Evolutionary conservation across 352 stramenopile genomes (phyloP).

Genomic region (Pythium guiyangense): DNA sequence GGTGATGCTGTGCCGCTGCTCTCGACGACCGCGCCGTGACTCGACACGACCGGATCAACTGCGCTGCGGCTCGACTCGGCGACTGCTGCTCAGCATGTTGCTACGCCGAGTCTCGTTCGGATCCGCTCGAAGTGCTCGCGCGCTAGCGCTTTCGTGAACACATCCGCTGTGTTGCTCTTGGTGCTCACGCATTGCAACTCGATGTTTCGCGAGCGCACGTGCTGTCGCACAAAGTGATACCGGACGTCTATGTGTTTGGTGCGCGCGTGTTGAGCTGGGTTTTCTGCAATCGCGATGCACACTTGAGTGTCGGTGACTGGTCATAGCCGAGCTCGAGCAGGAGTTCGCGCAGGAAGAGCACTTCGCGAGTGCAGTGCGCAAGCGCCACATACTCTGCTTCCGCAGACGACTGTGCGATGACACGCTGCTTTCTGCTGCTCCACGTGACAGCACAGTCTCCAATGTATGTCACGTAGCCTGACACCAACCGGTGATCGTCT

Average conservation of each 20-base stretch:
- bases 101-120: no score
- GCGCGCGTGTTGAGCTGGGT: conserved; percentile 8
- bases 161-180: not conserved
- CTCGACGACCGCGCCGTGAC: no score
- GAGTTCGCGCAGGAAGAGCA: conserved; percentile 11
- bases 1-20: no score
- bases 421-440: conserved; percentile 11
- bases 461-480: conserved; percentile 11
- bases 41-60: no score
- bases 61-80: no score
- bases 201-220: not conserved
- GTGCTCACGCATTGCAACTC: not conserved
- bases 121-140: not conserved
- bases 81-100: no score
- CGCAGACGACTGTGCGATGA: conserved; percentile 10
- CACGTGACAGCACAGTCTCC: conserved; percentile 15
- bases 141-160: not conserved
- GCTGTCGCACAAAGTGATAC: conserved; percentile 16
- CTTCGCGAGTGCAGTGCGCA: conserved; percentile 6
- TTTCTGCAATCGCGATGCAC: conserved; percentile 13
- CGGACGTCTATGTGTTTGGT: conserved; percentile 15
- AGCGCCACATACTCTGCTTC: conserved; percentile 16
- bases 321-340: conserved; percentile 10
- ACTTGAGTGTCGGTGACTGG: conserved; percentile 10
- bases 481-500: conserved; percentile 6